A percentile compares a stretch with the other conserved stretches of the same genome.
These are phyloP conservation scores for Chrysophaeum taylorii DNA, from an alignment of 352 stramenopile genomes.

Conservation along the genomic window DNA sequence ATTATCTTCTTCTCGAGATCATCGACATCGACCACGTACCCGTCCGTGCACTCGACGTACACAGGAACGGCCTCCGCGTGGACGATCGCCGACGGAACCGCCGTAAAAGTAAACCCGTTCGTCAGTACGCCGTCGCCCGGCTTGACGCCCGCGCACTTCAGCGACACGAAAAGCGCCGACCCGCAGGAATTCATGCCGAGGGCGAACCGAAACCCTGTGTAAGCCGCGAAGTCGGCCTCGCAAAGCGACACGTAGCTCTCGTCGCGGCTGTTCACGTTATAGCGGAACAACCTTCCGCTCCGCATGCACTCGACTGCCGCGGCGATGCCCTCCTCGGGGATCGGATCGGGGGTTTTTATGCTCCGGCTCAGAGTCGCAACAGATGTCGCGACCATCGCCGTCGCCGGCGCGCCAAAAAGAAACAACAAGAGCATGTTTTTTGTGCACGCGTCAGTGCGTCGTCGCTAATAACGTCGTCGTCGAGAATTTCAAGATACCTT, in stretches of 20 bases:
- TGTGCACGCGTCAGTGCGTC: too few species aligned
- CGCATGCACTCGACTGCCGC: constrained; percentile 4
- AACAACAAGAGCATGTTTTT: too few species aligned
- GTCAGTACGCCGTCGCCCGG: constrained; percentile 51
- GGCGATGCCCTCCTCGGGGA: constrained; percentile 1
- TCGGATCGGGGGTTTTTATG: too few species aligned
- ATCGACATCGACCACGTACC: constrained; percentile 37
- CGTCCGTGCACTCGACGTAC: constrained; percentile 20
- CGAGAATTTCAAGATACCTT: too few species aligned
- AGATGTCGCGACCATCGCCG: too few species aligned
- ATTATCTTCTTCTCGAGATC: constrained; percentile 55
- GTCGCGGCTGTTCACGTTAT: constrained; percentile 41
- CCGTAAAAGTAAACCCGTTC: constrained; percentile 61
- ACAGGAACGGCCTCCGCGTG: constrained; percentile 44
- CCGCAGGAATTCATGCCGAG: constrained; percentile 55
- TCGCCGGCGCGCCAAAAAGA: too few species aligned
- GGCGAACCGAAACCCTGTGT: constrained; percentile 57
- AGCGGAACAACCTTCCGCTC: constrained; percentile 25
- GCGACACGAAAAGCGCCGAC: constrained; percentile 51
- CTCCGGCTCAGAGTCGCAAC: too few species aligned
- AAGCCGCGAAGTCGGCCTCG: constrained; percentile 48
- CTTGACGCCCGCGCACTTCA: constrained; percentile 49
- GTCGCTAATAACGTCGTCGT: too few species aligned
- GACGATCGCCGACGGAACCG: constrained; percentile 54
- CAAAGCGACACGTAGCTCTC: constrained; percentile 38